Conservation (phyloP, 371 early-diverging fungal genomes). For the Mucor sp. region DNA sequence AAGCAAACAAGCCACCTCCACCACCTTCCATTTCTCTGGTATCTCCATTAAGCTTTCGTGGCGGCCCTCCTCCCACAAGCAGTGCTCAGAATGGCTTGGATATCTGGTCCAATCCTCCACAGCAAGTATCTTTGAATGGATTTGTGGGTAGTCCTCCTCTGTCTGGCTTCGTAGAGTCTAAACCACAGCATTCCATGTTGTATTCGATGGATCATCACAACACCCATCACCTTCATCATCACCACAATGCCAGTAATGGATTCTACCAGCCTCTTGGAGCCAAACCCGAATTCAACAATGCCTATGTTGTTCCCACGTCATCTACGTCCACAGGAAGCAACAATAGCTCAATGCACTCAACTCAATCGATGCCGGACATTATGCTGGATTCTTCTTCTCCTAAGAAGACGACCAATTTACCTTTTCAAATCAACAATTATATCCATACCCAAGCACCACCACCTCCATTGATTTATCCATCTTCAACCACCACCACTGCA, state of each 20-base stretch:
- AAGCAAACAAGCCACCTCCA: constrained; percentile 19
- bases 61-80: constrained; percentile 10
- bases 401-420: constrained; percentile 21
- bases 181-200: constrained; percentile 18
- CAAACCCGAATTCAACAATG: constrained; percentile 33
- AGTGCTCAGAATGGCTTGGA: constrained; percentile 16
- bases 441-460: constrained; percentile 21
- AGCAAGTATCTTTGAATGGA: constrained; percentile 19
- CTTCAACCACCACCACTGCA: constrained; percentile 2
- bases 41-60: constrained; percentile 23
- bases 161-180: constrained; percentile 19
- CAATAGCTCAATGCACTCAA: constrained; percentile 45
- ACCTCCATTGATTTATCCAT: constrained; percentile 30
- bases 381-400: constrained; percentile 24
- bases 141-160: constrained; percentile 27
- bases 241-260: constrained; percentile 22
- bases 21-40: constrained; percentile 16
- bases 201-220: background rate
- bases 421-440: constrained; percentile 20
- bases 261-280: constrained; percentile 22
- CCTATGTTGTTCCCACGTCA: constrained; percentile 41
- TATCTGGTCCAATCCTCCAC: constrained; percentile 29
- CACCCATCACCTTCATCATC: background rate
- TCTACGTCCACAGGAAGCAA: constrained; percentile 45
- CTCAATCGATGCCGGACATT: constrained; percentile 34